A percentile compares a stretch with the other conserved stretches of the same genome.
These are phyloP conservation scores for Biscogniauxia marginata DNA, from an alignment of 2,329 filamentous ascomycete species.

Conservation along the genomic window DNA sequence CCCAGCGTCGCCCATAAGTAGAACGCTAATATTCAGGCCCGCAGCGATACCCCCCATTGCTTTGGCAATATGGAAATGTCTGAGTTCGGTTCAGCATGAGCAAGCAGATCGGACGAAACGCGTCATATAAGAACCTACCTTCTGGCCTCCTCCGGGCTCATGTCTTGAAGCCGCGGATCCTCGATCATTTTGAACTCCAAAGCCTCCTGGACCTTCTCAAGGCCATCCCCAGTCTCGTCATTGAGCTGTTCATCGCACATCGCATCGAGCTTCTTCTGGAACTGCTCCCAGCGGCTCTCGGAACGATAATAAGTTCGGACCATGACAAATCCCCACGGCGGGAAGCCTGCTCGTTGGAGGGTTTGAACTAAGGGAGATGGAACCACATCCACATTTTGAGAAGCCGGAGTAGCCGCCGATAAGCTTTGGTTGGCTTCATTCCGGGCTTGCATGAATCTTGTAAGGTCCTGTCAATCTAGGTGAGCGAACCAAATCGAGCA, in stretches of 20 bases:
- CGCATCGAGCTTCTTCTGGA: background rate
- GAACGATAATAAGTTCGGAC: slow-evolving; percentile 4
- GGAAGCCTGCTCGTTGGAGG: slow-evolving; percentile 3
- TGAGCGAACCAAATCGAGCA: background rate
- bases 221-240: background rate
- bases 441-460: slow-evolving; percentile 3
- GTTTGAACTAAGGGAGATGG: slow-evolving; percentile 7
- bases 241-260: background rate
- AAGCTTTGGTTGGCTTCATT: slow-evolving; percentile 1
- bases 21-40: background rate
- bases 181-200: slow-evolving; percentile 3
- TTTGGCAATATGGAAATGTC: slow-evolving; percentile 1
- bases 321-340: slow-evolving; percentile 4
- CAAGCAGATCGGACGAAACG: background rate
- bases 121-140: background rate
- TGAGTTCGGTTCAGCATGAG: background rate
- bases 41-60: background rate
- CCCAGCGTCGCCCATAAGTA: background rate
- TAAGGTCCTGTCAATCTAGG: slow-evolving; percentile 1
- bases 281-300: slow-evolving; percentile 1
- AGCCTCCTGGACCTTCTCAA: background rate
- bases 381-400: background rate
- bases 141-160: background rate
- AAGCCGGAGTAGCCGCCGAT: background rate
- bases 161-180: background rate